Evolutionary conservation across 768 basidiomycete species (phyloP).

Genomic region (Wakefieldia striispora): DNA sequence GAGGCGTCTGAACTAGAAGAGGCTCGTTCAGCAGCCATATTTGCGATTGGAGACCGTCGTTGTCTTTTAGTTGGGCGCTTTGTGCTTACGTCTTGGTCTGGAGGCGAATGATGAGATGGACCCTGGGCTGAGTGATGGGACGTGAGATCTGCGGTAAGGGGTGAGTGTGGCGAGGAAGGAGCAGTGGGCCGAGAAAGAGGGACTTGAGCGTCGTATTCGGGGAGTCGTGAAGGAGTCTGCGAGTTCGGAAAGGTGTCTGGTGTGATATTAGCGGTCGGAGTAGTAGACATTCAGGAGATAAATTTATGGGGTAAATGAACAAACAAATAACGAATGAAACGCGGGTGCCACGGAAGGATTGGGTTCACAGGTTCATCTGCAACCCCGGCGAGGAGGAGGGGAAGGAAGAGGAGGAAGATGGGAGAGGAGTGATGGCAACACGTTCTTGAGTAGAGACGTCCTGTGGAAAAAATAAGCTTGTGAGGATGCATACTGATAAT

Average conservation of each 20-base stretch:
- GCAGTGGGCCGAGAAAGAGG: background rate
- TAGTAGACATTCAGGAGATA: conserved; percentile 22
- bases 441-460: too few species aligned
- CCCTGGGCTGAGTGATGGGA: conserved; percentile 13
- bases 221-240: conserved; percentile 16
- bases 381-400: background rate
- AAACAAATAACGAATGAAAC: conserved; percentile 28
- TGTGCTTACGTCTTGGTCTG: conserved; percentile 21
- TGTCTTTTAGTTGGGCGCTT: conserved; percentile 21
- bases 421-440: too few species aligned
- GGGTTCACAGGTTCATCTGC: background rate
- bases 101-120: conserved; percentile 13
- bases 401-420: background rate
- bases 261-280: conserved; percentile 25
- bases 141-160: conserved; percentile 12
- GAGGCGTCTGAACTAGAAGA: conserved; percentile 38
- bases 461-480: conserved; percentile 5
- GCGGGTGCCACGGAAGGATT: conserved; percentile 1
- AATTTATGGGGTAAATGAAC: conserved; percentile 14
- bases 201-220: conserved; percentile 12
- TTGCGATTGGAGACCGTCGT: conserved; percentile 4
- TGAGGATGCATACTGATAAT: background rate
- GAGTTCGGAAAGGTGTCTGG: conserved; percentile 8
- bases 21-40: conserved; percentile 25
- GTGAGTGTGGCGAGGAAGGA: background rate